A percentile compares a stretch with the other conserved stretches of the same genome.
Evolutionary conservation across 2,329 filamentous ascomycete species (phyloP).

Genomic region (Colletotrichum simmondsii): DNA sequence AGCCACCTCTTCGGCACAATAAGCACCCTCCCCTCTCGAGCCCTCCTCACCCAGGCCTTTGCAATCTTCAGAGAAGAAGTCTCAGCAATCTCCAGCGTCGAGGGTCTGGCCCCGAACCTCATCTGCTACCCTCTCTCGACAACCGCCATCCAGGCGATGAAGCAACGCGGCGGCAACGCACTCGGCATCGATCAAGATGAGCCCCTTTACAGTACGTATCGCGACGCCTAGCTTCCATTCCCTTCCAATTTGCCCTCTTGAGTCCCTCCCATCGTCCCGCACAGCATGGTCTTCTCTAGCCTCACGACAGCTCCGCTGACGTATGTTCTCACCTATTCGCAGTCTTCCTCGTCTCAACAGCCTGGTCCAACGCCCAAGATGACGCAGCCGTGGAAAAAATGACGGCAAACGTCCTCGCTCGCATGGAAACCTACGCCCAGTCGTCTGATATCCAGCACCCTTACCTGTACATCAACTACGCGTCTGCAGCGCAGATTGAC

Average conservation of each 20-base stretch:
- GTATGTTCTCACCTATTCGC: too few species aligned
- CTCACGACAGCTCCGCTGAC: too few species aligned
- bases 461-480: conserved; percentile 55
- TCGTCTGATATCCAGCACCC: conserved; percentile 18
- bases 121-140: neutral
- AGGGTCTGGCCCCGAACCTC: neutral
- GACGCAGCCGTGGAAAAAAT: conserved; percentile 34
- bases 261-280: too few species aligned
- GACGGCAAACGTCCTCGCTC: conserved; percentile 30
- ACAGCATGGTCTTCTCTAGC: too few species aligned
- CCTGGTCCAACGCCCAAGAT: conserved; percentile 35
- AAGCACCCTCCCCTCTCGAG: neutral
- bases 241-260: too few species aligned
- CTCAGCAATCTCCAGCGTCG: neutral
- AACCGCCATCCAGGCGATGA: neutral
- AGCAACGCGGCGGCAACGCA: neutral
- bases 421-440: conserved; percentile 28
- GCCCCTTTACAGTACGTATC: neutral
- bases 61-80: neutral
- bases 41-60: neutral
- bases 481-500: conserved; percentile 45
- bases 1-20: neutral
- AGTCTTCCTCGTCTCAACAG: conserved; percentile 36
- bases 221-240: too few species aligned
- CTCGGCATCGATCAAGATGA: neutral